A percentile compares a stretch with the other conserved stretches of the same genome.
phyloP scores from a whole-genome alignment of 768 basidiomycete genomes.

The Boletus rex-veris region DNA sequence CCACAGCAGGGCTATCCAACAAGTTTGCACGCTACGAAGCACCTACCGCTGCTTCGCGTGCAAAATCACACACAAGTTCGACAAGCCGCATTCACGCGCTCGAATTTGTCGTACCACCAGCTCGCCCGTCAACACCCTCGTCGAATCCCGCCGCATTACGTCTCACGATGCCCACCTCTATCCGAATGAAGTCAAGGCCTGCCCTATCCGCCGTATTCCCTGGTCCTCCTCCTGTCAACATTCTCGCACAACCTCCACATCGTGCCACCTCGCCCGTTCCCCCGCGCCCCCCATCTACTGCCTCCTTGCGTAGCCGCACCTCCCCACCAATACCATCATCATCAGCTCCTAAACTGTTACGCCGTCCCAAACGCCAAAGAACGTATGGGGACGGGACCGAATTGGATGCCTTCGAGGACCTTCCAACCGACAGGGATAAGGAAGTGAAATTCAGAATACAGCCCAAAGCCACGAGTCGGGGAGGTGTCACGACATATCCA shows the following conservation, averaged over 20 bases:
- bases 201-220: conserved; percentile 76
- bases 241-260: conserved; percentile 27
- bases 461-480: conserved; percentile 63
- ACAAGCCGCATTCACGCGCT: conserved; percentile 54
- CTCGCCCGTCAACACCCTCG: conserved; percentile 76
- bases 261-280: conserved; percentile 60
- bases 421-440: conserved; percentile 81
- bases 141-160: conserved; percentile 73
- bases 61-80: conserved; percentile 65
- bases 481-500: conserved; percentile 46
- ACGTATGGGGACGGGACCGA: conserved; percentile 88
- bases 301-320: conserved; percentile 42
- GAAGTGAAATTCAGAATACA: conserved; percentile 73
- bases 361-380: conserved; percentile 71
- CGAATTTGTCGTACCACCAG: conserved; percentile 71
- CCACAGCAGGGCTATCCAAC: conserved; percentile 32
- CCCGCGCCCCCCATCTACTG: conserved; percentile 55
- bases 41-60: conserved; percentile 78
- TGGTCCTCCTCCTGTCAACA: conserved; percentile 34
- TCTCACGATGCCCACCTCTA: conserved; percentile 84
- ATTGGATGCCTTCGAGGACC: conserved; percentile 82
- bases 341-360: conserved; percentile 60
- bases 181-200: conserved; percentile 69
- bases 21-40: conserved; percentile 62
- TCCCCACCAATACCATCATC: conserved; percentile 39